Evolutionary conservation across 768 basidiomycete species (phyloP), one percentile per base, ranked within the genome.

Genomic region (Lactarius evosmus): DNA sequence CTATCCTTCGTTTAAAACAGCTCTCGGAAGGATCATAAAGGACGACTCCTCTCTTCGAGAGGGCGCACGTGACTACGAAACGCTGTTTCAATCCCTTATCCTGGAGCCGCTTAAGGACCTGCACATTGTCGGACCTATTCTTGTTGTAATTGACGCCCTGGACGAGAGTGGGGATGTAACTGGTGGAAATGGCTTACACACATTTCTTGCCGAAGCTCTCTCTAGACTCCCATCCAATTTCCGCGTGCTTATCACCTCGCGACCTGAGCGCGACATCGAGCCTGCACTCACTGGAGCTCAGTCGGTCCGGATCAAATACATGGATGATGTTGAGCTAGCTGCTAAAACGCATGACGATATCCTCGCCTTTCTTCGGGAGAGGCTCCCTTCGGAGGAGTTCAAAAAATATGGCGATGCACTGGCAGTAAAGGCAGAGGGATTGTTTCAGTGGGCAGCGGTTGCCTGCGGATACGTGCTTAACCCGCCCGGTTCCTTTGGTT

Each of bases 361-460:
- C 12, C 4, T 4, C 4, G 34, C 25, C 0, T 56, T 36, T 27
- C 14, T 56, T 6, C 33, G 7, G 25, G 2, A 25, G 1, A 36
- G 0, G 5, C 55, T 56, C 17, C 34, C 55, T 1, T 4, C 17
- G 3, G 7, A 9, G 0, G 55, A 2, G 14, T 38, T 56, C 36
- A 29, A n/a, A 36, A 4, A 19, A 1, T 17, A 56, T 11, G 55
- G 55, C 14, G 3, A 25, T 5, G 3, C 14, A 0, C 38, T 56
- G n/a, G 29, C 52, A 32, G 14, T 12, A 0, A 53, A 19, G 52
- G 52, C 52, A 9, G 52, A 53, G 30, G 52, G 52, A 1, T n/a
- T 11, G 30, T 46, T 46, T 46, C 46, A 46, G 29, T 59, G 58
- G 58, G 58, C 58, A 3, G 58, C 58, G 7, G 58, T 44, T 3